Evolutionary conservation across 805 yeast genomes (phyloP), one percentile per base, ranked within the genome.

Genomic region (Zygosaccharomyces kombuchaensis): DNA sequence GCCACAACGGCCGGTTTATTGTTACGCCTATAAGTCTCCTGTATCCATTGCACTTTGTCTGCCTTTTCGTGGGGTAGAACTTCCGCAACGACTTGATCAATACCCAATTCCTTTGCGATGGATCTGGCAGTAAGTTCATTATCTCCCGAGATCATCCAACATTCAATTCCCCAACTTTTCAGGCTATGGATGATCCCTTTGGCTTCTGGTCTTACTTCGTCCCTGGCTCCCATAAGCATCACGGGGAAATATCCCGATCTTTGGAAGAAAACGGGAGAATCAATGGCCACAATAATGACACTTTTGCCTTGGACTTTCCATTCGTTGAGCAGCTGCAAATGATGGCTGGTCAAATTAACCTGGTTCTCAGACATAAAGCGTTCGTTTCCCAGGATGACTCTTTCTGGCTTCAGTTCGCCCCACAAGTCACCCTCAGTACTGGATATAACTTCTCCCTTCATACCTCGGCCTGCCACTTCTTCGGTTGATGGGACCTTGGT

Each of bases 131-230:
- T 85, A 17, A 71, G 57, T 40, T 58, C 71, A 55, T 82, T 83
- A 59, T 85, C 93, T 16, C 93, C 93, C 3, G 88, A 79, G 34
- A 85, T 78, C 86, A 84, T 82, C 81, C 84, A 84, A 41, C 84
- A 75, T 17, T 75, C 74, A 14, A 84, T 75, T 5, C 75, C 73
- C 6, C 61, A 61, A 8, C 45, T 43, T 34, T 69, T 63, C 9
- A 78, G 59, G 6, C 66, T 65, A 6, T 66, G 55, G 14, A 84
- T 69, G 0, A 83, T 83, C 16, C 55, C 54, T 29, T 67, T 69
- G 2, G 88, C 71, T 57, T 85, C 93, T 0, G 75, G 70, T 50
- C 84, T 60, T 5, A 79, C 59, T 44, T 75, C 74, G 58, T 85
- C 91, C 38, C 86, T 73, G 27, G 81, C 80, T 2, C 79, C 84